Evolutionary conservation across 2,329 filamentous ascomycete species (phyloP), one percentile per base, ranked within the genome.

Genomic region (Diplodia scrobiculata): DNA sequence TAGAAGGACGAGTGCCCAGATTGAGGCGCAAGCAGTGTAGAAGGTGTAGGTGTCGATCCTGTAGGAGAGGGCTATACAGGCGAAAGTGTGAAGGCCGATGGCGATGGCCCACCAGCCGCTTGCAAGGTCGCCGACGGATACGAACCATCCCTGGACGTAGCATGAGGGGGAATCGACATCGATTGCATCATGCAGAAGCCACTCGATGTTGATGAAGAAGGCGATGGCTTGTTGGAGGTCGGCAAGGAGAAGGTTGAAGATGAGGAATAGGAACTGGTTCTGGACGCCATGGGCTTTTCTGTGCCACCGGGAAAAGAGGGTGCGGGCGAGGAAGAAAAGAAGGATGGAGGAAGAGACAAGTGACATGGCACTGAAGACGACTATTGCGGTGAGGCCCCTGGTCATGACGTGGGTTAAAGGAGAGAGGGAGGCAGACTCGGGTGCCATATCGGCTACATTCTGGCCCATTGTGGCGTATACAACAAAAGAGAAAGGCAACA

Each of bases 231-330:
- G 89, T 71, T 88, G 85, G 65, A 89, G 82, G 70, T 91, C 89
- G 67, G 89, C 88, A 25, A 89, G 76, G 5, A 91, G 79, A 0
- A 91, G 82, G 73, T 91, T 91, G 73, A 89, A 85, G 67, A 91
- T 88, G 4, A 91, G 80, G 0, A 91, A 79, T 32, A 90, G 81
- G 71, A 90, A 89, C 74, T 91, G 89, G 69, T 90, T 90, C 0
- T 82, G 66, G 69, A 71, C 75, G 17, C 72, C 70, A 52, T 75
- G 77, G 10, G 75, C 74, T 62, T 74, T 75, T 65, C 73, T 70
- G 48, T 73, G 72, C 76, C 76, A 78, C 66, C 51, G 48, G 58
- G 52, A 36, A n/a, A 83, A 69, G 66, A 84, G 78, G 32, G 81
- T 79, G 71, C 81, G 83, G 32, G 74, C 78, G 66, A 84, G 78